phyloP scores from a whole-genome alignment of 1,284 basidiomycete genomes.

The Malassezia psittaci region DNA sequence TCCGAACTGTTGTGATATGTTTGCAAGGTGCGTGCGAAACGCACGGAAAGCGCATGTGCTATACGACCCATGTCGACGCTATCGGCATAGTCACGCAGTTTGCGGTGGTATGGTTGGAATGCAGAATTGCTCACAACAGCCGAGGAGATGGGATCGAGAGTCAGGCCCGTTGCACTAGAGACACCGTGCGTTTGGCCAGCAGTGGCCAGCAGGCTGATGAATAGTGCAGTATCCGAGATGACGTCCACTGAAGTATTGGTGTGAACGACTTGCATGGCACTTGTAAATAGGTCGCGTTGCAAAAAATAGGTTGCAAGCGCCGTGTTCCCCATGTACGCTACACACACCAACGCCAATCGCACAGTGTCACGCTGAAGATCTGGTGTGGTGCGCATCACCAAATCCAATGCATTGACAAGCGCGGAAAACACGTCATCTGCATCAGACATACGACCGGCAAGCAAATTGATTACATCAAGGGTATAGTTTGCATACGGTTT shows the following conservation, averaged over 20 bases:
- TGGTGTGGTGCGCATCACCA: slow-evolving; percentile 21
- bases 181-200: slow-evolving; percentile 24
- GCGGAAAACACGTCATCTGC: slow-evolving; percentile 38
- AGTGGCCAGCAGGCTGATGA: slow-evolving; percentile 35
- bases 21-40: slow-evolving; percentile 2
- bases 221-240: slow-evolving; percentile 30
- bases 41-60: slow-evolving; percentile 9
- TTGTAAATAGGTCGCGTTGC: slow-evolving; percentile 34
- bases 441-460: slow-evolving; percentile 43
- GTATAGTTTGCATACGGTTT: slow-evolving; percentile 37
- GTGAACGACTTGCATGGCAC: slow-evolving; percentile 23
- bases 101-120: slow-evolving; percentile 17
- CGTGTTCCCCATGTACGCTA: slow-evolving; percentile 27
- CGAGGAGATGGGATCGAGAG: slow-evolving; percentile 4
- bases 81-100: slow-evolving; percentile 10
- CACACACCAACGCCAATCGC: slow-evolving; percentile 30
- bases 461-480: slow-evolving; percentile 35
- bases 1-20: neutral
- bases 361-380: slow-evolving; percentile 24
- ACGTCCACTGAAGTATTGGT: slow-evolving; percentile 19
- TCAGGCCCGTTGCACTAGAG: neutral
- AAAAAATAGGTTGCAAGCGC: slow-evolving; percentile 38
- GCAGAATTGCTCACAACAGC: slow-evolving; percentile 1
- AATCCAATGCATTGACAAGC: slow-evolving; percentile 32
- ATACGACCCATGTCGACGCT: slow-evolving; percentile 6